phyloP scores from a whole-genome alignment of 345 rosid species.

The Lenwebbia sp. region DNA sequence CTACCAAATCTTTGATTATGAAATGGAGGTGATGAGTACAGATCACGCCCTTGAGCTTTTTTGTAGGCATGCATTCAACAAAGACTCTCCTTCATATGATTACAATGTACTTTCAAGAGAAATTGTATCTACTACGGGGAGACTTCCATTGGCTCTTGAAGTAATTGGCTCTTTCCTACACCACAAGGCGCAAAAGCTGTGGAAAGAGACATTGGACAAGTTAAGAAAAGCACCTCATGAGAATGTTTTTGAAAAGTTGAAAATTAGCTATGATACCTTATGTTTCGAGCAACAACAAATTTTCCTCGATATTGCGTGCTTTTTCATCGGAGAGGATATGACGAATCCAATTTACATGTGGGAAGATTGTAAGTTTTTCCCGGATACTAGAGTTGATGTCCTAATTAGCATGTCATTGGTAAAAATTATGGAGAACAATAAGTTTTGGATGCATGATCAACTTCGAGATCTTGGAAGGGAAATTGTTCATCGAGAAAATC shows the following conservation, averaged over 20 bases:
- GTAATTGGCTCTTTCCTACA: background rate
- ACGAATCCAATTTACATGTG: background rate
- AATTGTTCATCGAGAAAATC: background rate
- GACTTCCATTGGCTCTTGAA: background rate
- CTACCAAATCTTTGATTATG: background rate
- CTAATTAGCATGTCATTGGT: background rate
- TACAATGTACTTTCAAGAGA: background rate
- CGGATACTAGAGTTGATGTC: background rate
- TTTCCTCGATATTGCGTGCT: background rate
- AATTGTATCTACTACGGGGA: background rate
- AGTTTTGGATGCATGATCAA: background rate
- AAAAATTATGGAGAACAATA: background rate
- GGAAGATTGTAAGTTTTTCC: background rate
- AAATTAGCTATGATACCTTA: background rate
- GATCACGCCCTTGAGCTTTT: background rate
- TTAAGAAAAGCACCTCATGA: background rate
- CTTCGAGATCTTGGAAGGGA: background rate
- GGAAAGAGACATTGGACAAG: background rate
- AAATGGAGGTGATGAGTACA: background rate
- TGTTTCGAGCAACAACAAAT: background rate
- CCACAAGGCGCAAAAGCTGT: rapidly evolving
- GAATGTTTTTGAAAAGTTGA: background rate
- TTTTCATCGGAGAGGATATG: background rate
- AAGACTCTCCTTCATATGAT: background rate
- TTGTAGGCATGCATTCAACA: background rate